Evolutionary conservation across 1,284 basidiomycete genomes (phyloP), one percentile per base, ranked within the genome.

Genomic region (Amylostereum chailletii): DNA sequence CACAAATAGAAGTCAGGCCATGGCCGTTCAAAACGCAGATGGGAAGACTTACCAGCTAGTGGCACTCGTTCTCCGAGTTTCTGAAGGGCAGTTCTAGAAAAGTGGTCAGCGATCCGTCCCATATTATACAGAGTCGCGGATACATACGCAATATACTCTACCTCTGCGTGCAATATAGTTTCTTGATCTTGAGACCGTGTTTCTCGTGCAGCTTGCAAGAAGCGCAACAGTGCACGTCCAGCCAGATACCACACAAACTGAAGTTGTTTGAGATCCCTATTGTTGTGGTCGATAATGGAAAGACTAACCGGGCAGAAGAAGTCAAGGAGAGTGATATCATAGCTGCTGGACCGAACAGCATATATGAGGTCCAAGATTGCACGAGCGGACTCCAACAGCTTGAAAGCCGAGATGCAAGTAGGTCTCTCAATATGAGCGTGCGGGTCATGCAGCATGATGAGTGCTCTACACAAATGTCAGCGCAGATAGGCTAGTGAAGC

Each of bases 201-300:
- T 41, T 81, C 75, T 31, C 77, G 68, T 4, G 81, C 77, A 38
- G 76, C 76, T 54, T 76, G 73, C 33, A 83, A 62, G 61, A 86
- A 83, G 9, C 83, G 74, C 5, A 78, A 72, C 30, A 88, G 69
- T 4, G 85, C 79, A 31, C 81, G 71, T 1, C 81, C 83, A 41
- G 74, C 74, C 51, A 75, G 71, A 60, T 83, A 85, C 81, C 83
- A 87, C 54, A 75, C 77, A 55, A 83, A 82, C 83, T 86, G 48
- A 4, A 31, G 40, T 43, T 46, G 46, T 36, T 51, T 56, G 32
- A 46, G 33, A 19, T 50, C 45, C 32, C 45, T 34, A 42, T 55
- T 40, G 44, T 45, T 45, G 31, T 57, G 39, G 44, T 57, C 29
- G 31, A 52, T 34, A 42, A 48, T 11, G 44, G 42, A 42, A 37